Evolutionary conservation across 2,329 filamentous ascomycete genomes (phyloP), one percentile per base, ranked within the genome.

Genomic region (Helminthosporium solani): DNA sequence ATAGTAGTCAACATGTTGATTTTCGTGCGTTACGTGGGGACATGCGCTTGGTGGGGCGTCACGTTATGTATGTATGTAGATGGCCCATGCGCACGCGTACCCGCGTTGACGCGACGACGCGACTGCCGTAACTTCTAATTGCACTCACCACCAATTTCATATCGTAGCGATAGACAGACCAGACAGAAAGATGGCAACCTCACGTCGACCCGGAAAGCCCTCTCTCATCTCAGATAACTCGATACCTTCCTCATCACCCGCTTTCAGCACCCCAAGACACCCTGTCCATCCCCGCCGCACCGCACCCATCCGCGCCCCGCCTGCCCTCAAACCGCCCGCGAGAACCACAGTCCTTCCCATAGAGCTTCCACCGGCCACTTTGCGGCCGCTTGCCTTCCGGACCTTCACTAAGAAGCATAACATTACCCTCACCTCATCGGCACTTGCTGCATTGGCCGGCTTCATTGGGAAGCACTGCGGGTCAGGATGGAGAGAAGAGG

Each of bases 361-460:
- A 46, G 78, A 95, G 28, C 84, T 99, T 3, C 91, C 92, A 3
- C 88, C 91, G 0, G 83, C 90, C 8, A 95, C 88, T 0, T 75
- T 99, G 33, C 81, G 95, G 52, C 92, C 94, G 2, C 78, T 97
- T 16, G 95, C 94, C 7, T 97, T 99, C 65, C 84, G 94, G 37
- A 95, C 89, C 0, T 95, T 99, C 57, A 99, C 94, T 2, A 96
- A 96, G 71, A 99, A 97, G 66, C 90, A 99, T 73, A 95, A 92
- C 59, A 77, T 99, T 45, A 97, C 91, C 0, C 82, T 99, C 42
- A 91, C 88, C 7, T 94, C 92, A 0, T 84, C 90, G 0, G 90
- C 94, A 0, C 76, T 99, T 4, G 85, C 92, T 68, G 83, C 88
- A 37, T 78, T 99, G 25, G 91, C 94, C 16, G 80, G 82, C 1